Conservation (phyloP, 1,284 basidiomycete species). For the Naganishia liquefaciens region DNA sequence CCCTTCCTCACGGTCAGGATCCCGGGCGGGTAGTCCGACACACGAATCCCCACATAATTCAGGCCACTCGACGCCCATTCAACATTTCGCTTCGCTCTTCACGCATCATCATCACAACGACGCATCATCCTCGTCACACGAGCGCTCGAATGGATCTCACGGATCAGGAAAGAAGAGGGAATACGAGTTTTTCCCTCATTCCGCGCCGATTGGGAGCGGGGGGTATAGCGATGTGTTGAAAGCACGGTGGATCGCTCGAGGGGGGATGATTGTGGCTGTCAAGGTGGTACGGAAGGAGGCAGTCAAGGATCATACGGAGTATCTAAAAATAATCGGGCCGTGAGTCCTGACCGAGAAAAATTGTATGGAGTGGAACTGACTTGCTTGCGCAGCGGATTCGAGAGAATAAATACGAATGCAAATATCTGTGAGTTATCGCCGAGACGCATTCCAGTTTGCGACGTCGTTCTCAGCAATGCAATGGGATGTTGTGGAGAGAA, state of each 20-base stretch:
- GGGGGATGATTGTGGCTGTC: constrained; percentile 27
- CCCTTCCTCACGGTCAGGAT: constrained; percentile 5
- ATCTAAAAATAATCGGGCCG: constrained; percentile 29
- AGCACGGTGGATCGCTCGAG: constrained; percentile 27
- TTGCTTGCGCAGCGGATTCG: constrained; percentile 3
- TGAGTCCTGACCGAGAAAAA: constrained; percentile 7
- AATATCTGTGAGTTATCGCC: constrained; percentile 16
- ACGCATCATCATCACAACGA: not conserved
- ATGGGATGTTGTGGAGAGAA: too few species aligned
- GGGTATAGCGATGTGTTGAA: constrained; percentile 32
- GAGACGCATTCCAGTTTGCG: too few species aligned
- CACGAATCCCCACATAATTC: not conserved
- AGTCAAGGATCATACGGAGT: constrained; percentile 31
- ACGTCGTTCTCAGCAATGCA: too few species aligned
- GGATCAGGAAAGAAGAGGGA: constrained; percentile 26
- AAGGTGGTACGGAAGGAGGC: constrained; percentile 35
- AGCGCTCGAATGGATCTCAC: constrained; percentile 2
- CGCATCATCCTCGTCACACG: too few species aligned
- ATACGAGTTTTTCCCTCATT: constrained; percentile 27
- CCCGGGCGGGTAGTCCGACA: not conserved
- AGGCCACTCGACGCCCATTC: not conserved
- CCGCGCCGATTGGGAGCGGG: constrained; percentile 31
- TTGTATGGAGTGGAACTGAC: not conserved
- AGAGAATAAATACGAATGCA: constrained; percentile 25
- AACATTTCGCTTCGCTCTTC: constrained; percentile 15